phyloP scores from a whole-genome alignment of 176 grass and related monocot species.

The Thinopyrum elongatum region DNA sequence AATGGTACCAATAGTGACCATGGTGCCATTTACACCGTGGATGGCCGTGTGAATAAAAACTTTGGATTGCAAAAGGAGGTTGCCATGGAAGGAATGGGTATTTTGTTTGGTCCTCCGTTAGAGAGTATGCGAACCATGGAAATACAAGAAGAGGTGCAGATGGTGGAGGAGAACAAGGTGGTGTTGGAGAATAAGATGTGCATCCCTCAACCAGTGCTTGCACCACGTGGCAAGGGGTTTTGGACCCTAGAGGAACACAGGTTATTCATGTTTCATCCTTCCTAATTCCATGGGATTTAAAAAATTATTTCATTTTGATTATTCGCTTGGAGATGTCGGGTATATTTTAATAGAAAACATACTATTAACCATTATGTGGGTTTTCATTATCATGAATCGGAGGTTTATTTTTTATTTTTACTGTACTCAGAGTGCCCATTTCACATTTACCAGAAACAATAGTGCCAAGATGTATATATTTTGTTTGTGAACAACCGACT shows the following conservation, averaged over 20 bases:
- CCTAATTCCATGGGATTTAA: not conserved
- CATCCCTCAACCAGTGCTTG: not conserved
- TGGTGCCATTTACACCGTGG: too few relatives aligned
- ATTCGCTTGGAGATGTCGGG: too few relatives aligned
- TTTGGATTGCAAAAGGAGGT: not conserved
- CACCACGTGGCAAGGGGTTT: not conserved
- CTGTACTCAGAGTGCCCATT: not conserved
- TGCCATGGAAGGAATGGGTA: not conserved
- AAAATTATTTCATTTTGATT: not conserved
- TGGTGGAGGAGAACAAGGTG: not conserved
- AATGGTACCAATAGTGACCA: too few relatives aligned
- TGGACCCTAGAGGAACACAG: conserved; percentile 18
- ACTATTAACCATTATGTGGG: not conserved
- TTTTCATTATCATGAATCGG: not conserved
- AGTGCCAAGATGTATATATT: too few relatives aligned
- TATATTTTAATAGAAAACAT: not conserved
- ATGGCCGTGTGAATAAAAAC: not conserved
- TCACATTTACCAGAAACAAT: not conserved
- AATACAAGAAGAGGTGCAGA: not conserved
- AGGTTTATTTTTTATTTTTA: not conserved
- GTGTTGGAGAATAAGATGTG: not conserved
- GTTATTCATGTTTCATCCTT: not conserved
- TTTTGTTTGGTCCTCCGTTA: not conserved
- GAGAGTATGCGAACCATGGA: not conserved
- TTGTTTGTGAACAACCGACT: not conserved